Percentiles rank a stretch among this genome's conserved stretches.
Conservation (phyloP, 768 basidiomycete genomes). For the Boletus subcaerulescens region DNA sequence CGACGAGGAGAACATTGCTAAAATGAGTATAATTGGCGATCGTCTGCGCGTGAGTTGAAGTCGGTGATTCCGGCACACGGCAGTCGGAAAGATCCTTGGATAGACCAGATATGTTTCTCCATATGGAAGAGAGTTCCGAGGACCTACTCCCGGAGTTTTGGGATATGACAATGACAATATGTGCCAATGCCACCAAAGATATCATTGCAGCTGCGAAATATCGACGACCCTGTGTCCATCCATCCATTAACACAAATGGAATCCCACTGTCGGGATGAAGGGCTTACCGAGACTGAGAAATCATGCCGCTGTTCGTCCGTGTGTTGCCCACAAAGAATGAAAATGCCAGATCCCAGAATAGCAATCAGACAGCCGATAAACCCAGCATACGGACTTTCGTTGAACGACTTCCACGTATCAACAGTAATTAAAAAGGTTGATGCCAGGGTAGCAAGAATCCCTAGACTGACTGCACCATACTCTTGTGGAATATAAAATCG, state of each 20-base stretch:
- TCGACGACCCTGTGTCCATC: slow-evolving; percentile 5
- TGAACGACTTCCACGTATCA: slow-evolving; percentile 8
- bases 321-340: not conserved
- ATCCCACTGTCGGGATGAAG: not conserved
- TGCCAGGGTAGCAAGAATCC: slow-evolving; percentile 10
- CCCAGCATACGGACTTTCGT: slow-evolving; percentile 7
- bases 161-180: not conserved
- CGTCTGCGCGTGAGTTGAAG: slow-evolving; percentile 14
- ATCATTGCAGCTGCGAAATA: not conserved
- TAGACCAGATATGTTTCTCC: not conserved
- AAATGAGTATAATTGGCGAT: slow-evolving; percentile 36
- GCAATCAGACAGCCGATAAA: slow-evolving; percentile 19
- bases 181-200: slow-evolving; percentile 6
- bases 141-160: not conserved
- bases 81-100: slow-evolving; percentile 7
- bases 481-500: slow-evolving; percentile 25
- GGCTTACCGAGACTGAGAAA: slow-evolving; percentile 11
- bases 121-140: slow-evolving; percentile 1
- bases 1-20: slow-evolving; percentile 41
- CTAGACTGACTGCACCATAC: slow-evolving; percentile 28
- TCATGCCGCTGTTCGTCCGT: slow-evolving; percentile 3
- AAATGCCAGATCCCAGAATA: slow-evolving; percentile 7
- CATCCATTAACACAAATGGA: not conserved
- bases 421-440: slow-evolving; percentile 5
- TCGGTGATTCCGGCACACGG: slow-evolving; percentile 19